phyloP scores from a whole-genome alignment of 257 asterid species.

The Penstemon davidsonii region DNA sequence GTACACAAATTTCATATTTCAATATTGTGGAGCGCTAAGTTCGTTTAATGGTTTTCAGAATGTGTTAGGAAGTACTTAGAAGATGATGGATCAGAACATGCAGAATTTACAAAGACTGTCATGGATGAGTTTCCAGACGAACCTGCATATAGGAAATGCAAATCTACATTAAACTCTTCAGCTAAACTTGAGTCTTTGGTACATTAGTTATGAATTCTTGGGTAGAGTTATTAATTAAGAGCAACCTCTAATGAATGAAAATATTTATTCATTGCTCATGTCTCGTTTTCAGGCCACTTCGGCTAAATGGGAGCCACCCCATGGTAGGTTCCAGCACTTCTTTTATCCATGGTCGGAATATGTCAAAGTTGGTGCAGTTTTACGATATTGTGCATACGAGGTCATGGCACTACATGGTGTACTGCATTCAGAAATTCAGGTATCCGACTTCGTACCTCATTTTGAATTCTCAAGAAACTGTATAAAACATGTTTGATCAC shows the following conservation, averaged over 20 bases:
- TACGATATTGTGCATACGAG: constrained; percentile 65
- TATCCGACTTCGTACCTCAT: constrained; percentile 11
- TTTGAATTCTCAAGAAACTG: not conserved
- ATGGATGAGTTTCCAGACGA: constrained; percentile 68
- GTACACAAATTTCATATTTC: not conserved
- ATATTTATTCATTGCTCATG: not conserved
- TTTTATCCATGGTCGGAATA: constrained; percentile 75
- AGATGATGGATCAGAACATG: constrained; percentile 50
- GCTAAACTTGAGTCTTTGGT: constrained; percentile 66
- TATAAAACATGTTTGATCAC: not conserved
- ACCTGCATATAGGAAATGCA: constrained; percentile 63
- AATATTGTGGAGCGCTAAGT: not conserved
- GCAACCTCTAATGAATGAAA: not conserved
- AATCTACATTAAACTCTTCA: constrained; percentile 51
- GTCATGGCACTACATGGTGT: constrained; percentile 83
- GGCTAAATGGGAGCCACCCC: constrained; percentile 89
- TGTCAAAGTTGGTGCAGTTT: constrained; percentile 67
- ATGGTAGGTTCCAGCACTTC: constrained; percentile 59
- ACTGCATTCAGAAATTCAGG: constrained; percentile 78
- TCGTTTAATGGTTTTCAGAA: constrained; percentile 38
- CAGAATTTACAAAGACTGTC: constrained; percentile 46
- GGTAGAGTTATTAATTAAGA: not conserved
- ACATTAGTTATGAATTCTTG: constrained; percentile 12
- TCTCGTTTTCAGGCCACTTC: constrained; percentile 47
- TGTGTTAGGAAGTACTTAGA: constrained; percentile 66